Base-by-base conservation (phyloP, 2,329 filamentous ascomycete genomes). In the Macrophomina phaseolina region DNA sequence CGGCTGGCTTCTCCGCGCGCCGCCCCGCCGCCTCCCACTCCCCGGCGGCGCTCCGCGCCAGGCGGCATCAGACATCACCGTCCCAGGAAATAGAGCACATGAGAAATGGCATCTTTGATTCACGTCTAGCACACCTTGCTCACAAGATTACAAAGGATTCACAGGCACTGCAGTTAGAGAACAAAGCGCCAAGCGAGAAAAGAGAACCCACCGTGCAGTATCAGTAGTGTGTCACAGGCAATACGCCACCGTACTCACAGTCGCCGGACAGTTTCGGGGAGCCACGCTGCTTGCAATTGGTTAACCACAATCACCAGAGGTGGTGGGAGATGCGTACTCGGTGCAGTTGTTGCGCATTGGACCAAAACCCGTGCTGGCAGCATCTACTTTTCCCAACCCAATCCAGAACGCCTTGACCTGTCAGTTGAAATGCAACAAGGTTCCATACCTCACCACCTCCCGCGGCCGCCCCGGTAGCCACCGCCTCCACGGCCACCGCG, bases 401-500 rank as follows among this genome's bases (percentile, higher is more conserved):
- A 32, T 63, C 65, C 56, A 36, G 32, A 67, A 67, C 65, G 65
- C 65, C 65, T 55, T 55, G 48, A 58, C 38, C 58, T 53, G 65
- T 67, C 65, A 67, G 65, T 67, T 51, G 46, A 52, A 45, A 53
- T 51, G 55, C 48, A 52, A 60, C 38, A 52, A 55, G 56, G 48
- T 66, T 63, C 49, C 65, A 67, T 67, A 67, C 56, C 65, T 67
- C 49, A 62, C 58, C 56, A 62, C 65, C 58, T 48, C 40, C 65
- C 63, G 18, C 63, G 63, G 14, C 63, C 63, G 2, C 63, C 63
- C 40, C 63, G 23, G 42, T 65, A 65, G 9, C 63, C 61, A 16
- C 68, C 67, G 5, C 78, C 73, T 2, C 79, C 75, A 64, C 75
- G 74, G 36, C 79, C 69, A 73, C 77, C 68, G 55, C 68, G 61